Evolutionary conservation across 164 flowering plant species (phyloP), one percentile per base, ranked within the genome.

Genomic region (Echeveria elegans): DNA sequence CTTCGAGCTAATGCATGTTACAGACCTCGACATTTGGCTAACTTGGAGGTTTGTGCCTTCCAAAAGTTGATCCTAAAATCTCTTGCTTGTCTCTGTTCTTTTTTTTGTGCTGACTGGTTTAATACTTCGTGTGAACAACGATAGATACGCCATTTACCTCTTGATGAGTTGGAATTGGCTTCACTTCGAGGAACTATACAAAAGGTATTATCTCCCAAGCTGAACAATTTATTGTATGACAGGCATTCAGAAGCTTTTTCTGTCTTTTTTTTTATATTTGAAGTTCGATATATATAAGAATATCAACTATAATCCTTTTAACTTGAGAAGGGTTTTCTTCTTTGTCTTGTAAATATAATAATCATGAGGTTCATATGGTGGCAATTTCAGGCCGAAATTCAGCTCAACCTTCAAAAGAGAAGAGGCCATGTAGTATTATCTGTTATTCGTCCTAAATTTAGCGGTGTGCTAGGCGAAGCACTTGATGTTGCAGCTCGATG

Each of bases 81-180:
- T 8, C 36, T 53, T 56, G 1, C 29, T 28, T 36, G 10, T n/a
- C 8, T 32, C 38, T n/a, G n/a, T n/a, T 67, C 28, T 52, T 8
- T 52, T 52, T 52, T 10, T 4, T 36, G 34, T 53, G 63, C 28
- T 12, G 30, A 28, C 8, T 21, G 11, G n/a, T 61, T 47, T 21
- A 30, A 19, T 43, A 0, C 62, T 12, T 32, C 62, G 41, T 40
- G 53, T 62, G 6, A 36, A 32, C 69, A 32, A 62, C 64, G 65
- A 64, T 71, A 89, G 99, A 79, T 94, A 30, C 91, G 96, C 43
- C 73, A 88, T 71, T 80, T 94, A 70, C 97, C 97, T 23, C 86
- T 94, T 70, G 99, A 94, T 85, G 99, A 94, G 64, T 72, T 94
- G 86, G 99, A 94, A 83, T 80, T 94, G 66, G 96, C 89, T 77